Evolutionary conservation across 192 early-diverging fungal species (phyloP).

Genomic region (Umbelopsis ramanniana): DNA sequence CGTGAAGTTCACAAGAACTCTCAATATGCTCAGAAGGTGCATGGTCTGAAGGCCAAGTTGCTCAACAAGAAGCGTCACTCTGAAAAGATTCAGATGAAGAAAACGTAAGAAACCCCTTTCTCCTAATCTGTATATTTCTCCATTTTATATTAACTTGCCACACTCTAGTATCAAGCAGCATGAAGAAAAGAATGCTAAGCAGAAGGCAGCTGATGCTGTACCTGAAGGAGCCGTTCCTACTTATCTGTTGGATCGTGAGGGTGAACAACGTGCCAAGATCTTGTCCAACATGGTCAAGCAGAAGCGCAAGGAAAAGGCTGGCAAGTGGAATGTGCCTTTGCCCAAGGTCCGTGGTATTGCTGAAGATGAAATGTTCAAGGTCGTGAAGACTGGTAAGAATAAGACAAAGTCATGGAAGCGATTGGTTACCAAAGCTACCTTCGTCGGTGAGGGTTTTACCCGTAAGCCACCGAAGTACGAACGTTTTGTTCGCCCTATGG

Average conservation of each 20-base stretch:
- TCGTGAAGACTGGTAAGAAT: conserved; percentile 91
- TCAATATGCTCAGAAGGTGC: conserved; percentile 95
- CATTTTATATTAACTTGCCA: not conserved
- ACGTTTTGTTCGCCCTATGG: conserved; percentile 97
- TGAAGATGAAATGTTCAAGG: conserved; percentile 99
- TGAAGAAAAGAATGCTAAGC: conserved; percentile 95
- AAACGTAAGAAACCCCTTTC: conserved; percentile 67
- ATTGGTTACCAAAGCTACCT: conserved; percentile 98
- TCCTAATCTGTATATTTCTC: not conserved
- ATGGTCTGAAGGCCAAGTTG: conserved; percentile 97
- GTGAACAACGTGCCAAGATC: conserved; percentile 95
- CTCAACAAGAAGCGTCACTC: conserved; percentile 97
- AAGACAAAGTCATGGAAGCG: conserved; percentile 98
- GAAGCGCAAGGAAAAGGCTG: conserved; percentile 99
- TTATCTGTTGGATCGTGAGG: conserved; percentile 98
- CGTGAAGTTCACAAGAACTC: conserved; percentile 90
- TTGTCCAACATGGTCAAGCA: conserved; percentile 99
- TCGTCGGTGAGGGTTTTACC: conserved; percentile 99
- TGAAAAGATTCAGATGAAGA: conserved; percentile 99
- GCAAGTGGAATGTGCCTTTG: conserved; percentile 96
- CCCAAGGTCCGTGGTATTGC: conserved; percentile 99
- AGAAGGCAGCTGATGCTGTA: conserved; percentile 89
- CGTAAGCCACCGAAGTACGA: conserved; percentile 99
- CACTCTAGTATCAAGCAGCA: conserved; percentile 87
- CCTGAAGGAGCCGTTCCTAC: conserved; percentile 96